Evolutionary conservation across 1,284 basidiomycete genomes (phyloP), one percentile per base, ranked within the genome.

Genomic region (Meira nashicola): DNA sequence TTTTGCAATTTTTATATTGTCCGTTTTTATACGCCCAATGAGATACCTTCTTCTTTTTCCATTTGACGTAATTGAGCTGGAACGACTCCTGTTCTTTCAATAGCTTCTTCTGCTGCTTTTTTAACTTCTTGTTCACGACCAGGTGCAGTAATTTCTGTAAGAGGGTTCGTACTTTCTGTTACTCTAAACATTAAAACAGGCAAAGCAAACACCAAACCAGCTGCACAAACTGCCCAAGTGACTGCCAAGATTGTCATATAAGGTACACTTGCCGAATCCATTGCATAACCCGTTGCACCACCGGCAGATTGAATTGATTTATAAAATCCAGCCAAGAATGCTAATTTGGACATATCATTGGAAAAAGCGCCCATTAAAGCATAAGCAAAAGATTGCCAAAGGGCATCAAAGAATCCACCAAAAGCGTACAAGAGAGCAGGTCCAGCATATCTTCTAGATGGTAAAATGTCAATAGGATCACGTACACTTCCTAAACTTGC

Each of bases 281-380:
- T 62, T 4, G 62, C 66, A 38, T 64, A 74, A 1, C 68, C 72
- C 12, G 62, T 66, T 1, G 61, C 70, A 4, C 65, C 65, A 39
- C 72, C 72, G 0, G 71, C 72, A 5, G 67, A 70, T 56, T 74
- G 72, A 39, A 74, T 62, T 53, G 61, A 66, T 52, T 71, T 71
- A 63, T 70, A 70, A 54, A 71, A 65, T 0, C 72, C 72, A n/a
- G 72, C 69, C 21, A 74, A 54, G 33, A 64, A 64, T 9, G 68
- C 72, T 1, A 74, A 64, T 57, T 73, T 72, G 56, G 60, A 60
- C 1, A 73, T 60, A 49, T 74, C 70, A 60, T 74, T 73, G 41
- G 67, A 68, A 58, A 66, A 58, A 9, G 69, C 64, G 14, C 72
- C 72, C 19, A 74, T 68, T 37, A 73, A 62, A 60, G 63, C 68